Conservation (phyloP, 1,284 basidiomycete species). For the Ganoderma lucidum region DNA sequence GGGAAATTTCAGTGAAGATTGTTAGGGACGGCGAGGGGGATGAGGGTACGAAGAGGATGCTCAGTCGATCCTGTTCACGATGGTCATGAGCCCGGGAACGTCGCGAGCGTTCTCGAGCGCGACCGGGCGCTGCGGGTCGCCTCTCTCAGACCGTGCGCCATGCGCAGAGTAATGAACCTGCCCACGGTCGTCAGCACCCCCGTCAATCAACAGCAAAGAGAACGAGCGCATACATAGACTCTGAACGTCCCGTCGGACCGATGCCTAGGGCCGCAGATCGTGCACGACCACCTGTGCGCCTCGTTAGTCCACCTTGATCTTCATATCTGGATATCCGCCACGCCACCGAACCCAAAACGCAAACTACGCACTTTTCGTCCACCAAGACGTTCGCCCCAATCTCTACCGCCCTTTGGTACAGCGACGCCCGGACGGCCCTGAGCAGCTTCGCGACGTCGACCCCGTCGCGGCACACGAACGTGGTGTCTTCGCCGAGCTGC, state of each 20-base stretch:
- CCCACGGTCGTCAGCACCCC: conserved; percentile 16
- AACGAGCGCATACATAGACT: conserved; percentile 57
- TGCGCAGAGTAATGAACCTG: conserved; percentile 69
- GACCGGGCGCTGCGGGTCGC: conserved; percentile 44
- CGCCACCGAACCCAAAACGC: not conserved
- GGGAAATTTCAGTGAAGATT: not conserved
- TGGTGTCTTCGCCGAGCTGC: conserved; percentile 56
- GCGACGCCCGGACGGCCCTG: conserved; percentile 56
- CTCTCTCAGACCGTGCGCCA: conserved; percentile 45
- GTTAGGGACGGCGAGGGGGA: not conserved
- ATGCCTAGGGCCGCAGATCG: conserved; percentile 61
- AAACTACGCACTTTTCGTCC: conserved; percentile 67
- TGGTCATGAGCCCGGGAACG: conserved; percentile 48
- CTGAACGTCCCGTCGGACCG: conserved; percentile 59
- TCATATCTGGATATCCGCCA: conserved; percentile 17
- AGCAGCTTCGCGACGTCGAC: conserved; percentile 69
- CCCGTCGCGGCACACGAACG: conserved; percentile 65
- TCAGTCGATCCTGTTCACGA: conserved; percentile 36
- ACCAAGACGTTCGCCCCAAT: conserved; percentile 68
- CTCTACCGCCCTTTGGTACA: conserved; percentile 61
- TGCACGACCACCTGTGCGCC: conserved; percentile 64
- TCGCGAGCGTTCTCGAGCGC: conserved; percentile 42
- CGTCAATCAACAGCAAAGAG: not conserved
- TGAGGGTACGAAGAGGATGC: not conserved
- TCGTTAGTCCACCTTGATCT: conserved; percentile 15